Percentiles rank a stretch among this genome's conserved stretches.
phyloP scores from a whole-genome alignment of 495 filamentous ascomycete species.

The Antarctomyces pellizariae region DNA sequence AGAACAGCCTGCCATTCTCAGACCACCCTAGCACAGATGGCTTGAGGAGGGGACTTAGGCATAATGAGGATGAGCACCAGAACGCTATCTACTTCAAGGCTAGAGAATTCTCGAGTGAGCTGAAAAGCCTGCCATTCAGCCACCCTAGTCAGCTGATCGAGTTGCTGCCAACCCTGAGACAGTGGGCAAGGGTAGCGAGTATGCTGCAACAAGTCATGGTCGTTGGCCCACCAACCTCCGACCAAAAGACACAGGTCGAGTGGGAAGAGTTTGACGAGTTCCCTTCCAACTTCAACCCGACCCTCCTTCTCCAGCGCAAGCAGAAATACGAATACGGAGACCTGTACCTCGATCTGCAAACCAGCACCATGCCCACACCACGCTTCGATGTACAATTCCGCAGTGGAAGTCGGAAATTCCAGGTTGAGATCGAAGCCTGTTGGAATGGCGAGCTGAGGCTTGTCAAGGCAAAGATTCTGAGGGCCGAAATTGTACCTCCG shows the following conservation, averaged over 20 bases:
- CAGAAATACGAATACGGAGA: too few relatives aligned
- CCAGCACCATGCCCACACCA: too few relatives aligned
- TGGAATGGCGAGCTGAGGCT: slow-evolving; percentile 33
- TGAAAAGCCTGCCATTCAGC: slow-evolving; percentile 57
- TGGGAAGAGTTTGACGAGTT: slow-evolving; percentile 14
- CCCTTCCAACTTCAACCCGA: slow-evolving; percentile 12
- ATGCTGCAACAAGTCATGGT: slow-evolving; percentile 39
- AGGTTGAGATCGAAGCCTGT: slow-evolving; percentile 31
- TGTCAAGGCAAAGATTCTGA: slow-evolving; percentile 14
- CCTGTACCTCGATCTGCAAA: too few relatives aligned
- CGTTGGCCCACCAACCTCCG: slow-evolving; percentile 17
- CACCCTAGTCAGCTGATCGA: slow-evolving; percentile 68
- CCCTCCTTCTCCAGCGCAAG: neutral
- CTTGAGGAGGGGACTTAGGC: too few relatives aligned
- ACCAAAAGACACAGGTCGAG: slow-evolving; percentile 8
- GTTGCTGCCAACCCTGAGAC: slow-evolving; percentile 51
- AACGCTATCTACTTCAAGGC: slow-evolving; percentile 53
- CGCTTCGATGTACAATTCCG: too few relatives aligned
- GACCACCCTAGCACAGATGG: too few relatives aligned
- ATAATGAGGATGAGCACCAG: slow-evolving; percentile 27
- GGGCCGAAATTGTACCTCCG: too few relatives aligned
- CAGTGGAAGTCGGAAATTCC: too few relatives aligned
- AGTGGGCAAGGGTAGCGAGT: slow-evolving; percentile 45
- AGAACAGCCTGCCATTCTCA: slow-evolving; percentile 13
- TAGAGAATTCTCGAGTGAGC: slow-evolving; percentile 37